phyloP scores from a whole-genome alignment of 805 yeast species.

The Wickerhamomyces ciferrii region DNA sequence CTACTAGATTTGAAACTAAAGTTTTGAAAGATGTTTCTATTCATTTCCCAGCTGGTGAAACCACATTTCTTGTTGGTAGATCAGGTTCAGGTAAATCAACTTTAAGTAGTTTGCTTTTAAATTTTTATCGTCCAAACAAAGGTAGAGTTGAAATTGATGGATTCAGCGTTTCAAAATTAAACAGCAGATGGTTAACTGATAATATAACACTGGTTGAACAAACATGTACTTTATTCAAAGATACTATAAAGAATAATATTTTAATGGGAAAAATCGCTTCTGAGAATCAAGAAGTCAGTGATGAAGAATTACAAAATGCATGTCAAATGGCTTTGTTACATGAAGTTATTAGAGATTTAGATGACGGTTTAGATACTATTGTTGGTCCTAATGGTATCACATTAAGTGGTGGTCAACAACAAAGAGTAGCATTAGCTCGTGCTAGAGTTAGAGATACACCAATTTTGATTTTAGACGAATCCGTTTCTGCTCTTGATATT shows the following conservation, averaged over 20 bases:
- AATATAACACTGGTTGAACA: slow-evolving; percentile 76
- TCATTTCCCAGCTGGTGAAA: slow-evolving; percentile 35
- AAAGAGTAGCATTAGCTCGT: slow-evolving; percentile 78
- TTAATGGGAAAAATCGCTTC: slow-evolving; percentile 36
- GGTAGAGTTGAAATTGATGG: slow-evolving; percentile 65
- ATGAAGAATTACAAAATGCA: slow-evolving; percentile 34
- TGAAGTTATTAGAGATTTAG: slow-evolving; percentile 41
- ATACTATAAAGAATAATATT: slow-evolving; percentile 59
- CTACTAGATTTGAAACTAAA: slow-evolving; percentile 41
- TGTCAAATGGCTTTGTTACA: slow-evolving; percentile 46
- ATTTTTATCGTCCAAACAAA: slow-evolving; percentile 42
- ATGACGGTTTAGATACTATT: slow-evolving; percentile 49
- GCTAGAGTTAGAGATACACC: slow-evolving; percentile 73
- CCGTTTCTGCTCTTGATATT: slow-evolving; percentile 75
- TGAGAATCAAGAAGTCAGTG: slow-evolving; percentile 18
- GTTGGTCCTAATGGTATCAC: slow-evolving; percentile 41
- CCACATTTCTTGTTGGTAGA: slow-evolving; percentile 71
- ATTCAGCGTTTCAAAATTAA: slow-evolving; percentile 34
- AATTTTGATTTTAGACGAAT: slow-evolving; percentile 79
- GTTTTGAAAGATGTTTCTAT: slow-evolving; percentile 46
- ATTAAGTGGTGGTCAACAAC: slow-evolving; percentile 90
- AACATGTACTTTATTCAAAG: slow-evolving; percentile 58
- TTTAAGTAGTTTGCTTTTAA: slow-evolving; percentile 53
- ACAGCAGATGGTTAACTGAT: slow-evolving; percentile 46
- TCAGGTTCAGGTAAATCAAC: slow-evolving; percentile 97